Evolutionary conservation across 345 rosid genomes (phyloP).

Genomic region (Lepidium africanum): DNA sequence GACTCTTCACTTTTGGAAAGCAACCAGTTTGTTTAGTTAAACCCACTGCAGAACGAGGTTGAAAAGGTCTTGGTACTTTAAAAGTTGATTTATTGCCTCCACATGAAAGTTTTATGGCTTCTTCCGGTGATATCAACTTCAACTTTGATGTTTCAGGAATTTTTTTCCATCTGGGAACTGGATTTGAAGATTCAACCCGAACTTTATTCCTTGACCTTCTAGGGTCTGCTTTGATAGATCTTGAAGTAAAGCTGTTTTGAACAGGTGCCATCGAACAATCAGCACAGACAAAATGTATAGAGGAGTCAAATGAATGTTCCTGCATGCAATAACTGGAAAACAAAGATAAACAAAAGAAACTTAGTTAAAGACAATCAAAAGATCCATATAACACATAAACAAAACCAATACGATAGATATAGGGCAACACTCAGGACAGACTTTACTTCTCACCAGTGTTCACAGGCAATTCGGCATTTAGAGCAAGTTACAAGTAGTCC

Average conservation of each 20-base stretch:
- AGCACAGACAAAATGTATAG: constrained; percentile 35
- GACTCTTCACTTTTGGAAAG: neutral
- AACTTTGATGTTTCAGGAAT: constrained; percentile 33
- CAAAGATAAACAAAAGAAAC: neutral
- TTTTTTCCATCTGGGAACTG: constrained; percentile 28
- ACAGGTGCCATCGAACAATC: constrained; percentile 15
- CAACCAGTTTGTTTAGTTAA: neutral
- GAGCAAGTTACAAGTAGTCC: constrained; percentile 33
- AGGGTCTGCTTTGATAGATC: neutral
- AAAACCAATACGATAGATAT: neutral
- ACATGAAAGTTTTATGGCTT: constrained; percentile 33
- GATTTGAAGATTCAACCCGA: constrained; percentile 14
- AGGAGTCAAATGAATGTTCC: neutral
- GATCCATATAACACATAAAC: neutral
- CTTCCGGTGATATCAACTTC: constrained; percentile 36
- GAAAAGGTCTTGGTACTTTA: constrained; percentile 20
- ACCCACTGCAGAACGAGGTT: constrained; percentile 13
- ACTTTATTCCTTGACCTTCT: neutral
- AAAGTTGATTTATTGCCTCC: constrained; percentile 4
- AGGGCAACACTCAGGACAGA: neutral
- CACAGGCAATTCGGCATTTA: constrained; percentile 27
- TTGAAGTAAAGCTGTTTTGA: constrained; percentile 1
- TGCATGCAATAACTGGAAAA: constrained; percentile 46
- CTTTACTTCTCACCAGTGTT: constrained; percentile 43
- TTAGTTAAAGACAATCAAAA: neutral